phyloP scores from a whole-genome alignment of 306 rosid species.

The Benincasa hispida region DNA sequence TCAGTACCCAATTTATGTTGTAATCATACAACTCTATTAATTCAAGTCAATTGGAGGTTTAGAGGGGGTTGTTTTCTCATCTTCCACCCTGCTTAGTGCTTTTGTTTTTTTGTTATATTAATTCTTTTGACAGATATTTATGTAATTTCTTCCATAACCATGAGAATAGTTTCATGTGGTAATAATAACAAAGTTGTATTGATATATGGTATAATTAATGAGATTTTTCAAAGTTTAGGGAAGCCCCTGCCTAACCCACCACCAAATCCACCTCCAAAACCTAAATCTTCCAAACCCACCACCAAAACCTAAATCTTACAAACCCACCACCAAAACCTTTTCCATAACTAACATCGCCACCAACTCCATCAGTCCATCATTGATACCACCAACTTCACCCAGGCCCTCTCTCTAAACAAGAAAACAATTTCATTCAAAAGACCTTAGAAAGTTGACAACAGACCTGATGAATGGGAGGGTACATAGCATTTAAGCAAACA shows the following conservation, averaged over 20 bases:
- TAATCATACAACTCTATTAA: neutral
- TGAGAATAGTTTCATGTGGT: neutral
- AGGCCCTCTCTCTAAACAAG: neutral
- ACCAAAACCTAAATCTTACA: neutral
- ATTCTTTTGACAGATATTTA: neutral
- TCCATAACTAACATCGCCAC: neutral
- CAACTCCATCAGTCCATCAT: neutral
- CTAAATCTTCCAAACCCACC: neutral
- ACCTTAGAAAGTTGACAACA: neutral
- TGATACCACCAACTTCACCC: neutral
- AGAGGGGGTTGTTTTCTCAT: neutral
- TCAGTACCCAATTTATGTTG: neutral
- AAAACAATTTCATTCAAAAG: neutral
- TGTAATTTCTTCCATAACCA: neutral
- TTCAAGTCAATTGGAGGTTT: neutral
- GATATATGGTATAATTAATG: neutral
- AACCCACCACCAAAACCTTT: neutral
- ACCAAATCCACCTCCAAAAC: neutral
- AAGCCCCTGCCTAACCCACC: neutral
- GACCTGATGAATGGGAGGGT: slow-evolving; percentile 97
- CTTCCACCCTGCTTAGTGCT: neutral
- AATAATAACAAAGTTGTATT: neutral
- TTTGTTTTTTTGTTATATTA: neutral
- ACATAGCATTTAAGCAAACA: slow-evolving; percentile 86
- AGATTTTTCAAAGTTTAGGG: neutral